Evolutionary conservation across 2,329 filamentous ascomycete genomes (phyloP).

Genomic region (Talaromyces rugulosus): DNA sequence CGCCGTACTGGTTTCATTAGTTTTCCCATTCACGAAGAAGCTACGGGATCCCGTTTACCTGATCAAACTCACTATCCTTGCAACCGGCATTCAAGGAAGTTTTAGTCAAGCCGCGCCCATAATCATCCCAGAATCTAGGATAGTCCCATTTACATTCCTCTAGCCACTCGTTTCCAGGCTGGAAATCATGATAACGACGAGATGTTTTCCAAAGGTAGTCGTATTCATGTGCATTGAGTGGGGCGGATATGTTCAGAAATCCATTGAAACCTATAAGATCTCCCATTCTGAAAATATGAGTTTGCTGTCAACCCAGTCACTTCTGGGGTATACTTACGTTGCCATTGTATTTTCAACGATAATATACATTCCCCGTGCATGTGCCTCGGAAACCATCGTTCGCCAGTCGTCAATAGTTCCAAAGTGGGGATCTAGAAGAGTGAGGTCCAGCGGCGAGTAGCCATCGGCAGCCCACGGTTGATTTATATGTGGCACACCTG

Average conservation of each 20-base stretch:
- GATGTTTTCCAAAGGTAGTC: constrained; percentile 50
- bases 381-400: constrained; percentile 50
- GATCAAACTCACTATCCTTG: constrained; percentile 57
- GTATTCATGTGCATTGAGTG: constrained; percentile 51
- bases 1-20: constrained; percentile 44
- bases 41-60: not conserved
- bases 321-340: constrained; percentile 36
- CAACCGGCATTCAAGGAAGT: constrained; percentile 47
- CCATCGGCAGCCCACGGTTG: constrained; percentile 56
- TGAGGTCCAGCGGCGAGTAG: constrained; percentile 54
- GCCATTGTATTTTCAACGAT: constrained; percentile 58
- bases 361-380: constrained; percentile 56
- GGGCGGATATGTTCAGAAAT: constrained; percentile 51
- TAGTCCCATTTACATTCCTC: constrained; percentile 44
- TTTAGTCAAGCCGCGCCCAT: constrained; percentile 43
- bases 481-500: constrained; percentile 57
- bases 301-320: not conserved
- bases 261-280: constrained; percentile 55
- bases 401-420: constrained; percentile 54
- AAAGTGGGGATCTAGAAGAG: constrained; percentile 56
- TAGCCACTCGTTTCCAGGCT: constrained; percentile 46
- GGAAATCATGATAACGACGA: constrained; percentile 52
- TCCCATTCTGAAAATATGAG: constrained; percentile 40
- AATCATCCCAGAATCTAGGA: constrained; percentile 55
- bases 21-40: not conserved